phyloP scores from a whole-genome alignment of 768 basidiomycete genomes.

The Psilocybe tampanensis region DNA sequence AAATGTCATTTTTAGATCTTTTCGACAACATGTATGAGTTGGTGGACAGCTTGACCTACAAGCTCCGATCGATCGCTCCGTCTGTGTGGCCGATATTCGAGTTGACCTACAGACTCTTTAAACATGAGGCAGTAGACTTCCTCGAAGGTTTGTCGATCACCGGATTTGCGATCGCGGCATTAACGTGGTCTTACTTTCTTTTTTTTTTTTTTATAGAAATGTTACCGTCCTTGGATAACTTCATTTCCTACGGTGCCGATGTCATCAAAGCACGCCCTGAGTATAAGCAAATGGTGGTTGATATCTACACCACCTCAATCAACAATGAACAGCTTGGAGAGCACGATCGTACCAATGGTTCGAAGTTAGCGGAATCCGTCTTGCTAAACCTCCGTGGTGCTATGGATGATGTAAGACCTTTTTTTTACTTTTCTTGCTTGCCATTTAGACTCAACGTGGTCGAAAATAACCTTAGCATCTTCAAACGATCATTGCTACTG shows the following conservation, averaged over 20 bases:
- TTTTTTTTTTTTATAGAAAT: conserved; percentile 55
- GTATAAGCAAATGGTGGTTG: conserved; percentile 79
- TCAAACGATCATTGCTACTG: conserved; percentile 62
- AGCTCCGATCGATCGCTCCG: conserved; percentile 71
- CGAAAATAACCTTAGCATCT: conserved; percentile 48
- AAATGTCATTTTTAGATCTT: conserved; percentile 52
- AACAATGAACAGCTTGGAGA: conserved; percentile 76
- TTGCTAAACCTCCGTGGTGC: conserved; percentile 79
- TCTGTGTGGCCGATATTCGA: conserved; percentile 90
- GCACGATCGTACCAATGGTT: conserved; percentile 81
- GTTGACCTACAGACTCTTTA: conserved; percentile 81
- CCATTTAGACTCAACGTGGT: not conserved
- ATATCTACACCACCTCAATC: conserved; percentile 81
- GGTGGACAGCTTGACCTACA: conserved; percentile 85
- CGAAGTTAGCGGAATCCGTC: conserved; percentile 82
- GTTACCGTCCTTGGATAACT: conserved; percentile 87
- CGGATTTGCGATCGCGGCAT: not conserved
- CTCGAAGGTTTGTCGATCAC: conserved; percentile 63
- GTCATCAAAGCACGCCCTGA: conserved; percentile 71
- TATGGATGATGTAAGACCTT: conserved; percentile 69
- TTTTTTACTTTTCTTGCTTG: not conserved
- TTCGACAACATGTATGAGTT: conserved; percentile 89
- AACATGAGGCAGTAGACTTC: conserved; percentile 82
- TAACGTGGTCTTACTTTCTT: conserved; percentile 5
- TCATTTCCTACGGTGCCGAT: conserved; percentile 81